Evolutionary conservation across 1,284 basidiomycete genomes (phyloP), one percentile per base, ranked within the genome.

Genomic region (Boletellus sp.): DNA sequence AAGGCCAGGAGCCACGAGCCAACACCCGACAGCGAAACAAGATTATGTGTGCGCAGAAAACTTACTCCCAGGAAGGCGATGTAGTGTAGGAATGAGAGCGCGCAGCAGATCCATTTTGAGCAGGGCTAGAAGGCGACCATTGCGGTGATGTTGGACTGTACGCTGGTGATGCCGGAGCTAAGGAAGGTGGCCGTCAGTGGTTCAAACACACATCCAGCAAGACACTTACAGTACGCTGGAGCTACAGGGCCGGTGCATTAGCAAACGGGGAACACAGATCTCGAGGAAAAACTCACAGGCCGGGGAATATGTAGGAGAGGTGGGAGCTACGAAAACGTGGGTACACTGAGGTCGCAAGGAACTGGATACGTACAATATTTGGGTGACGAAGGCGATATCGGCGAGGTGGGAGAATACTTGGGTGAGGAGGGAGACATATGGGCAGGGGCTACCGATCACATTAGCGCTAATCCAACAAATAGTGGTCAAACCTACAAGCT

Each of bases 391-490:
- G 91, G 91, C 1, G 89, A 92, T 44, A 85, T 82, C 1, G 89
- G 89, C 2, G 88, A 90, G 0, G 88, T 90, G 7, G 89, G 88
- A 26, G 91, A 92, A 69, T 92, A 93, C 64, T 86, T 86, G 4
- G 91, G 91, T 35, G 89, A 91, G 7, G 91, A 82, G 0, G 91
- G 89, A 26, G 89, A 91, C 76, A 89, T 83, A 53, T 90, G 85
- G 18, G 81, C 80, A 22, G 88, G 83, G 52, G 88, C 82, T 81
- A 60, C 36, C 54, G 55, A 54, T 37, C 50, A 50, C 6, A 38
- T 59, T 12, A 57, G 50, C 57, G 19, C 56, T 33, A 53, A 35
- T 26, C 36, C 18, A 18, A 36, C 36, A 42, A 28, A 37, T 4
- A 32, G 44, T 33, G 10, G 38, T 47, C 33, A 12, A 13, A 78